Evolutionary conservation across 176 grass and related monocot species (phyloP).

Genomic region (Miscanthus lutarioriparius): DNA sequence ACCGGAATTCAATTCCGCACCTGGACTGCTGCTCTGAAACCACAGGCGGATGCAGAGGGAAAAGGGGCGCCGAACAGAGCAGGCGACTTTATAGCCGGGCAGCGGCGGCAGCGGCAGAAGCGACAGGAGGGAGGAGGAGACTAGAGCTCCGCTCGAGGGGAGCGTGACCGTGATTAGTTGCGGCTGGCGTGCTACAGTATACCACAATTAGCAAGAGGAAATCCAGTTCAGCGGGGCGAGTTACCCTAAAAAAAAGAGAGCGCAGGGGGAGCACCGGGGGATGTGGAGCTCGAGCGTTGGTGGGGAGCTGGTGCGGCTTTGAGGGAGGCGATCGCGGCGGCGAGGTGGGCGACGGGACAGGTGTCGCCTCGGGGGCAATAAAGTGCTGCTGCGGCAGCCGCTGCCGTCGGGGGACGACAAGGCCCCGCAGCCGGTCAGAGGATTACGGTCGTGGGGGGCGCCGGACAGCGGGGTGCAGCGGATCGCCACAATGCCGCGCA

Average conservation of each 20-base stretch:
- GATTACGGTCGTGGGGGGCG: neutral
- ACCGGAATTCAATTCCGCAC: constrained; percentile 14
- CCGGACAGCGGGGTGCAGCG: constrained; percentile 12
- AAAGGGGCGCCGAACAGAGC: neutral
- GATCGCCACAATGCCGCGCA: neutral
- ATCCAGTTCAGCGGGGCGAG: constrained; percentile 13
- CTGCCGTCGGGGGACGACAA: constrained; percentile 30
- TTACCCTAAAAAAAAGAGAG: neutral
- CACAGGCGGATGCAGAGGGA: neutral
- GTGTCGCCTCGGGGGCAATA: constrained; percentile 56
- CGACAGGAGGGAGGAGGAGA: neutral
- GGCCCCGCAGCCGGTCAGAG: constrained; percentile 18
- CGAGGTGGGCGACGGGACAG: constrained; percentile 43
- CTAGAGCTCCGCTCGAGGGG: neutral
- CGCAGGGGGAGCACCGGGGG: neutral
- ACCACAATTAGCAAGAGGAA: constrained; percentile 39
- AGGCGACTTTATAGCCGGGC: constrained; percentile 23
- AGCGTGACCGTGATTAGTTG: constrained; percentile 34
- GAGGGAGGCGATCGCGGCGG: constrained; percentile 55
- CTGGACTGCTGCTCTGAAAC: neutral
- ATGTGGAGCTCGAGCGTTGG: neutral
- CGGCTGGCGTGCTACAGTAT: neutral
- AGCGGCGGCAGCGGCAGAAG: neutral
- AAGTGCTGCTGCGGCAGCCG: constrained; percentile 4
- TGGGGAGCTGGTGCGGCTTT: constrained; percentile 42